phyloP scores from a whole-genome alignment of 768 basidiomycete species.

The Auriscalpium orientale region DNA sequence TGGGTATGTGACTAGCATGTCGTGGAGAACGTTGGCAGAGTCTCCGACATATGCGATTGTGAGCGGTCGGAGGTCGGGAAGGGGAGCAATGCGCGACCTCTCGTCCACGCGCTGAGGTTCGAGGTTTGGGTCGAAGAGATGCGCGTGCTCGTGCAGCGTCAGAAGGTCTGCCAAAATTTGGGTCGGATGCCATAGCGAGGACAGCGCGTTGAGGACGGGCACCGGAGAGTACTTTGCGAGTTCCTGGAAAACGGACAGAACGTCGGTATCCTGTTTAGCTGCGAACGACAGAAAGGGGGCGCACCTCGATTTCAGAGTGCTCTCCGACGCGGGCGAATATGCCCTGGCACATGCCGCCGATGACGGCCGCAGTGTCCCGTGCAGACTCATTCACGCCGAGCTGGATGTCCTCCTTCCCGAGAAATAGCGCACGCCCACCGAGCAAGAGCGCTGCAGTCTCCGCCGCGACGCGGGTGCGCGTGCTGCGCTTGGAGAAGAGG shows the following conservation, averaged over 20 bases:
- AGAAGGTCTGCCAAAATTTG: constrained; percentile 91
- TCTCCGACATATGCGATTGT: constrained; percentile 94
- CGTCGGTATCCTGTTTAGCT: neutral
- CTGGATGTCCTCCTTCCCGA: constrained; percentile 88
- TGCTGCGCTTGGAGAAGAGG: constrained; percentile 89
- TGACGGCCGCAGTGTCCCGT: constrained; percentile 79
- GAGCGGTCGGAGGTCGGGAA: constrained; percentile 61
- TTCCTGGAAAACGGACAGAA: constrained; percentile 44
- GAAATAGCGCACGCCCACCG: constrained; percentile 85
- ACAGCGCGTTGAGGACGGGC: constrained; percentile 94
- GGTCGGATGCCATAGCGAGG: constrained; percentile 93
- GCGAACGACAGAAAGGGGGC: constrained; percentile 16
- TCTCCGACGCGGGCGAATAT: constrained; percentile 94
- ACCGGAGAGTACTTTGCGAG: constrained; percentile 85
- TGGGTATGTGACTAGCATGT: constrained; percentile 94
- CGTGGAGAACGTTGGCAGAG: constrained; percentile 90
- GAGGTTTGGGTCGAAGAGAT: constrained; percentile 37
- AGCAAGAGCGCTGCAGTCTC: constrained; percentile 77
- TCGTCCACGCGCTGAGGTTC: neutral
- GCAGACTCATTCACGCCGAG: constrained; percentile 90
- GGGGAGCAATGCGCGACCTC: constrained; percentile 13
- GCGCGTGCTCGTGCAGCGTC: constrained; percentile 73
- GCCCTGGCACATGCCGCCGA: constrained; percentile 93
- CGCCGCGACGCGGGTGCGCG: constrained; percentile 81
- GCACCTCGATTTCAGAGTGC: constrained; percentile 87